These are phyloP conservation scores for Coemansia umbellata DNA, from an alignment of 192 early-diverging fungal genomes.

Conservation along the genomic window DNA sequence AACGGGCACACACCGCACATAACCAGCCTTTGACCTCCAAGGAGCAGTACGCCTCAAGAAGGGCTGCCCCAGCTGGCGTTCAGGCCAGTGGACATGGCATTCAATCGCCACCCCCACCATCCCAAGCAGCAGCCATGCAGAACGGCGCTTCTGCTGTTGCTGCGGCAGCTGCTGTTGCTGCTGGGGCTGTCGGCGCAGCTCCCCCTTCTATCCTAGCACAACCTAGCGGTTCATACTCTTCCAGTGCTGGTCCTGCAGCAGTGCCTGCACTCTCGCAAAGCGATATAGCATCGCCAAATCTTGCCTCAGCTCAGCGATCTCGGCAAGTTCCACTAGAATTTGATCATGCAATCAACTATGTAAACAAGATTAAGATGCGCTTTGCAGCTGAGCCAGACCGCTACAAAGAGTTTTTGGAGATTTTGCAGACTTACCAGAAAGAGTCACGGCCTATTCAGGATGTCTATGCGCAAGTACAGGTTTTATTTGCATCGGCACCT, in stretches of 20 bases:
- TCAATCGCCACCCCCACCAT: conserved; percentile 16
- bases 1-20: not conserved
- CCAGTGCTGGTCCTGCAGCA: not conserved
- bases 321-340: conserved; percentile 87
- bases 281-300: conserved; percentile 23
- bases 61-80: conserved; percentile 6
- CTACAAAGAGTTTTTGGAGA: conserved; percentile 97
- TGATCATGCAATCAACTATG: conserved; percentile 98
- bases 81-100: conserved; percentile 8
- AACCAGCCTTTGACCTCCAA: conserved; percentile 4
- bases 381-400: conserved; percentile 90
- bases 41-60: conserved; percentile 27
- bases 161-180: not conserved
- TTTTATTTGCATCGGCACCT: conserved; percentile 77
- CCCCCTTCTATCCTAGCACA: not conserved
- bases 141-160: not conserved
- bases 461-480: conserved; percentile 92
- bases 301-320: conserved; percentile 26
- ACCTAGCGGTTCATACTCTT: not conserved
- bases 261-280: conserved; percentile 25
- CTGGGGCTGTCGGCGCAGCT: not conserved
- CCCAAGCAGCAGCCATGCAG: not conserved
- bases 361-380: conserved; percentile 99
- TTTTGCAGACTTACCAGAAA: conserved; percentile 96
- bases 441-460: conserved; percentile 96